A percentile compares a stretch with the other conserved stretches of the same genome.
These are phyloP conservation scores for Magnusiomyces magnusii DNA, from an alignment of 1,139 yeast species.

Conservation along the genomic window DNA sequence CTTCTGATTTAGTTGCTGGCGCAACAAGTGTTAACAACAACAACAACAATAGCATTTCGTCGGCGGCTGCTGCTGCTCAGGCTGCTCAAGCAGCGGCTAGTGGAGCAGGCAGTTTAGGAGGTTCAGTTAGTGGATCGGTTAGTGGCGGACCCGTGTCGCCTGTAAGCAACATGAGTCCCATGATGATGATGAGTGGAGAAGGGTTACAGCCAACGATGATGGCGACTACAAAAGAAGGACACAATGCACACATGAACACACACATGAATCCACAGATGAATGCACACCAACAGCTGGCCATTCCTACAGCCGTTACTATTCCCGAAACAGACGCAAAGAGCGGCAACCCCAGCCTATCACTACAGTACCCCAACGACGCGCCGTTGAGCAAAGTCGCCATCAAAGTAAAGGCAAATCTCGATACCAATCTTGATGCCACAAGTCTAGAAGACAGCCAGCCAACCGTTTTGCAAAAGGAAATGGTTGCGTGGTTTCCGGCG, in stretches of 20 bases:
- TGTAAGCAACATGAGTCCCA: background rate
- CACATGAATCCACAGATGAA: background rate
- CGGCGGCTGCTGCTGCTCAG: constrained; percentile 5
- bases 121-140: too few species aligned
- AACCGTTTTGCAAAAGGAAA: background rate
- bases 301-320: constrained; percentile 6
- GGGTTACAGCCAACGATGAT: too few species aligned
- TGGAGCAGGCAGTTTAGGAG: too few species aligned
- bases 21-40: background rate
- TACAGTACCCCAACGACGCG: constrained; percentile 6
- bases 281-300: background rate
- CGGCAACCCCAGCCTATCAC: background rate
- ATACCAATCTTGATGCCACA: too few species aligned
- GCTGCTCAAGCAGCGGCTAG: background rate
- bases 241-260: too few species aligned
- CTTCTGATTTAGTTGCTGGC: background rate
- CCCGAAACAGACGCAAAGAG: background rate
- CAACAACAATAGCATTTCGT: too few species aligned
- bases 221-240: background rate
- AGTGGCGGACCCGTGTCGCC: background rate
- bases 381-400: constrained; percentile 7
- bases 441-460: too few species aligned
- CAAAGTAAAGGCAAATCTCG: background rate
- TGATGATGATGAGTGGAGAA: background rate
- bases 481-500: constrained; percentile 70